These are phyloP conservation scores for Claviceps sp. DNA, from an alignment of 2,329 filamentous ascomycete genomes.

Conservation along the genomic window DNA sequence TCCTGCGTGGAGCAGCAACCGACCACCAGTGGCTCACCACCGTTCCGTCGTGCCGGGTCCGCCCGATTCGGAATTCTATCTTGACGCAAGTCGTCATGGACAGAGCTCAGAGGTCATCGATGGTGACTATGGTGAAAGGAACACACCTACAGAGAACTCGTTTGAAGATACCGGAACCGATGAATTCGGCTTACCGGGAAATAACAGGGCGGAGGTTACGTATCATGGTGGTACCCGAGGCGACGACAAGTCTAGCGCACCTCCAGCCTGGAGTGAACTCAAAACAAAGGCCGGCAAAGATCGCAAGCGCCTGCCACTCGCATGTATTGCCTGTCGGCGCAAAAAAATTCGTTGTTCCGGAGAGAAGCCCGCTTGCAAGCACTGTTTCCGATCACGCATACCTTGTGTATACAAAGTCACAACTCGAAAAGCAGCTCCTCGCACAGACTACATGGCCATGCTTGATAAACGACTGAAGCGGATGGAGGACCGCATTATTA, in stretches of 20 bases:
- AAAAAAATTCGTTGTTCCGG: constrained; percentile 98
- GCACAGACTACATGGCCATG: constrained; percentile 99
- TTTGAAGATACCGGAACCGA: constrained; percentile 42
- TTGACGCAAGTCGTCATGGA: constrained; percentile 13
- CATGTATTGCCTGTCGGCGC: constrained; percentile 86
- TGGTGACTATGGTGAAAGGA: constrained; percentile 29
- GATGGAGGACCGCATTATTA: constrained; percentile 97
- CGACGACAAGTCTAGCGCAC: constrained; percentile 43
- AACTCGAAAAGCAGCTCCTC: constrained; percentile 79
- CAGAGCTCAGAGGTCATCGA: constrained; percentile 29
- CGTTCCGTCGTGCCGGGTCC: constrained; percentile 8
- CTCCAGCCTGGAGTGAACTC: constrained; percentile 64
- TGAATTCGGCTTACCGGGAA: constrained; percentile 41
- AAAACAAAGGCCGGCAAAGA: constrained; percentile 94
- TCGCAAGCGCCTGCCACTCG: constrained; percentile 78
- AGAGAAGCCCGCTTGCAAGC: constrained; percentile 94
- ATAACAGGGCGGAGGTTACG: constrained; percentile 35
- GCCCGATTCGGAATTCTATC: constrained; percentile 12
- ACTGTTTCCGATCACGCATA: constrained; percentile 82
- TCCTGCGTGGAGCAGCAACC: constrained; percentile 7
- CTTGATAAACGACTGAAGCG: constrained; percentile 87
- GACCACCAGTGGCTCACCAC: constrained; percentile 9
- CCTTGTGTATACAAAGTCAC: constrained; percentile 98
- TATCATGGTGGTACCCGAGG: constrained; percentile 39
- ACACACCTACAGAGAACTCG: constrained; percentile 29